Evolutionary conservation across 2,329 filamentous ascomycete genomes (phyloP).

Genomic region (Xylaria arbuscula): DNA sequence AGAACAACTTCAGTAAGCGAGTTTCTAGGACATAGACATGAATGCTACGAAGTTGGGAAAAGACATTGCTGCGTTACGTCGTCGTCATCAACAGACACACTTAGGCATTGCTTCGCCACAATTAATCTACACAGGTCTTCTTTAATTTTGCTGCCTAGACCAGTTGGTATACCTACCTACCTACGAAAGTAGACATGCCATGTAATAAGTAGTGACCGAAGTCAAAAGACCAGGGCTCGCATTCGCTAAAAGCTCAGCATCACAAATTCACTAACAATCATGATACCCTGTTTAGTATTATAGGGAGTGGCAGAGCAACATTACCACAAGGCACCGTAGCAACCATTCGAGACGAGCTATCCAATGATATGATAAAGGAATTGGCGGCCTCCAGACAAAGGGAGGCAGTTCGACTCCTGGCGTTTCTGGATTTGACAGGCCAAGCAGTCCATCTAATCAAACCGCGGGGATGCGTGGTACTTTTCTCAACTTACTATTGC

Average conservation of each 20-base stretch:
- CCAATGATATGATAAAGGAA: constrained; percentile 10
- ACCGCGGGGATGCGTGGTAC: constrained; percentile 34
- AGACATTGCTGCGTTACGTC: constrained; percentile 18
- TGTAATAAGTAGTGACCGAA: neutral
- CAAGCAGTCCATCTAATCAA: constrained; percentile 11
- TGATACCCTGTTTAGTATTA: constrained; percentile 1
- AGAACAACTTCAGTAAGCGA: neutral
- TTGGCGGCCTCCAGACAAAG: constrained; percentile 2
- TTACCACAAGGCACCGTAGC: constrained; percentile 5
- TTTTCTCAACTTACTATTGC: constrained; percentile 29
- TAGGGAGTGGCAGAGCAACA: constrained; percentile 10
- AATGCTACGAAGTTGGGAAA: constrained; percentile 11
- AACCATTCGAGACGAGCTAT: neutral
- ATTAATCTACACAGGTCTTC: constrained; percentile 18
- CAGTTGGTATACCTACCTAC: neutral
- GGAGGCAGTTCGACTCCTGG: neutral
- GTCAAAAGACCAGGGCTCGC: neutral
- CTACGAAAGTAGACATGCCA: too few relatives aligned
- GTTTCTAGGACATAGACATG: neutral
- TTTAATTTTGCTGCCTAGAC: constrained; percentile 25
- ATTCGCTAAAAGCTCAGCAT: constrained; percentile 14
- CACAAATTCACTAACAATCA: constrained; percentile 13
- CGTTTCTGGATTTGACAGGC: constrained; percentile 9
- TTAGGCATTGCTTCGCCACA: constrained; percentile 32
- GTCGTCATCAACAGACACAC: neutral